Conservation (phyloP, 805 yeast genomes). For the Jamesozyma rosinii region DNA sequence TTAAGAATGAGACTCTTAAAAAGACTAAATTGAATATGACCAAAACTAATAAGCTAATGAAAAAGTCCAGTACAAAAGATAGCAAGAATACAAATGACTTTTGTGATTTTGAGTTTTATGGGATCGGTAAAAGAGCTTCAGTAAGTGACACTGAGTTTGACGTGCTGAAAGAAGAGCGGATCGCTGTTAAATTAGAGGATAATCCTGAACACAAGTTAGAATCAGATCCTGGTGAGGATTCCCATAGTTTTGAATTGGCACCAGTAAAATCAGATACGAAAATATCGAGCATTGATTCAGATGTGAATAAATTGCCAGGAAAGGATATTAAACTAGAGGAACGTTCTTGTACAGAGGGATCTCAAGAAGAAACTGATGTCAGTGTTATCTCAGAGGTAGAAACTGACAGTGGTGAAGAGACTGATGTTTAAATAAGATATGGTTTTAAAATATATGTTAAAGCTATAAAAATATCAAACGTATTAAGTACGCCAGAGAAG, state of each 20-base stretch:
- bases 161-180: no score
- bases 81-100: constrained; percentile 7
- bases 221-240: background rate
- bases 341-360: background rate
- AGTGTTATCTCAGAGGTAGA: background rate
- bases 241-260: no score
- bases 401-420: background rate
- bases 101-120: constrained; percentile 18
- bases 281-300: background rate
- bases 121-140: constrained; percentile 10
- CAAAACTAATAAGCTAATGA: background rate
- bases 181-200: background rate
- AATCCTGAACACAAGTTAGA: background rate
- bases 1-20: no score
- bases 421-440: no score
- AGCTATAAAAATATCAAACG: no score
- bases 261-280: background rate
- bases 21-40: background rate
- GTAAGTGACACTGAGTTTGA: constrained; percentile 9
- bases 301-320: background rate
- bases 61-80: background rate
- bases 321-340: background rate
- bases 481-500: no score
- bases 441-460: no score
- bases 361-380: background rate